These are phyloP conservation scores for Cytospora schulzeri DNA, from an alignment of 2,329 filamentous ascomycete species.

Conservation along the genomic window DNA sequence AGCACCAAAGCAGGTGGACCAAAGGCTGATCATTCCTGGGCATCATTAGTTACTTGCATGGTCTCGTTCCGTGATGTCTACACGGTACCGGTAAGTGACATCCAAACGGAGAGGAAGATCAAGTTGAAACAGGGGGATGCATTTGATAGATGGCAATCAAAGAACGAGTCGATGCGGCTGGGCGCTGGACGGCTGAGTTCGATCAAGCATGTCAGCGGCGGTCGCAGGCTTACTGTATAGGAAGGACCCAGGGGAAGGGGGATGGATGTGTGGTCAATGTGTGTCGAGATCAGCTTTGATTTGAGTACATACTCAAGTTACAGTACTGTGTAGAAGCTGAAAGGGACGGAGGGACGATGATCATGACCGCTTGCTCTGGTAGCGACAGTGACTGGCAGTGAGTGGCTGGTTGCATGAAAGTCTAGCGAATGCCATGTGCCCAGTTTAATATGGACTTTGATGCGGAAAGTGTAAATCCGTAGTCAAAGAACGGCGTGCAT, in stretches of 20 bases:
- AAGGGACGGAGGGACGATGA: background rate
- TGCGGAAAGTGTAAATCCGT: background rate
- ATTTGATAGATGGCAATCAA: background rate
- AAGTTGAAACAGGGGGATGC: background rate
- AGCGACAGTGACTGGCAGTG: background rate
- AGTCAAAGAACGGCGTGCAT: background rate
- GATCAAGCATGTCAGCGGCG: background rate
- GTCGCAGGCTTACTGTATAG: background rate
- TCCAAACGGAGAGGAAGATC: background rate
- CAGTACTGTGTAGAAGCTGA: background rate
- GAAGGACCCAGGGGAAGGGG: no score
- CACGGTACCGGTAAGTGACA: background rate
- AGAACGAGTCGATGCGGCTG: background rate
- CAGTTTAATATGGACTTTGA: background rate
- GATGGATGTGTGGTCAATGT: background rate
- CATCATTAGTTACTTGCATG: background rate
- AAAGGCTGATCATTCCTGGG: background rate
- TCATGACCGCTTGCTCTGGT: background rate
- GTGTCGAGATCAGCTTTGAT: background rate
- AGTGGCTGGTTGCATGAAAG: background rate
- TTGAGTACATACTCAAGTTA: no score
- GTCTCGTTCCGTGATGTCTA: background rate
- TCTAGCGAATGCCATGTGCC: background rate
- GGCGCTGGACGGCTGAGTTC: background rate
- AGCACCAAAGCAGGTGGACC: background rate